Conservation (phyloP, 148 eudicot genomes). For the Mesembryanthemum crystallinum region DNA sequence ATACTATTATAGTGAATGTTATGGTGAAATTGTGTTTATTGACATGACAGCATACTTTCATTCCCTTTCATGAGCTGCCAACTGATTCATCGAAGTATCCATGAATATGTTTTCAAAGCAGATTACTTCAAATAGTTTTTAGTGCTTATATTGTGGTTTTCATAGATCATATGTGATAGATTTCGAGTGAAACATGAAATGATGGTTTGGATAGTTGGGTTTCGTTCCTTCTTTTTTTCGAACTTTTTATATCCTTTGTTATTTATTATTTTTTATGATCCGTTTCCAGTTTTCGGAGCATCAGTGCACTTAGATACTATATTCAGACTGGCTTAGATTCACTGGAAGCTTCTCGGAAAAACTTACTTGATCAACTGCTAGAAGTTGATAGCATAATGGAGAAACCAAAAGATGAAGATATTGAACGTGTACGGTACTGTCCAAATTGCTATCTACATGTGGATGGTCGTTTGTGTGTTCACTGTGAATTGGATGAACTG, state of each 20-base stretch:
- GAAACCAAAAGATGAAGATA: slow-evolving; percentile 76
- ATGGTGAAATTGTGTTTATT: neutral
- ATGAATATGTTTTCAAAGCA: neutral
- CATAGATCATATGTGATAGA: neutral
- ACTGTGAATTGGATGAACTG: slow-evolving; percentile 77
- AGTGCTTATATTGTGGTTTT: neutral
- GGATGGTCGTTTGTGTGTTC: slow-evolving; percentile 77
- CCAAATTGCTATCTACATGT: slow-evolving; percentile 59
- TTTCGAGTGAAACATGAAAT: neutral
- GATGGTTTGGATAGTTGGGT: neutral
- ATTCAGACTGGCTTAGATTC: slow-evolving; percentile 78
- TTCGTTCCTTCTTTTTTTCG: neutral
- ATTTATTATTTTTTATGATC: neutral
- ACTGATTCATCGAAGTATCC: neutral
- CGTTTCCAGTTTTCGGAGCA: slow-evolving; percentile 63
- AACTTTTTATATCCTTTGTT: too few relatives aligned
- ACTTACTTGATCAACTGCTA: slow-evolving; percentile 57
- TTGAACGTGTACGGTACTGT: slow-evolving; percentile 77
- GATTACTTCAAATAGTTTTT: neutral
- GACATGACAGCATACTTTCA: neutral
- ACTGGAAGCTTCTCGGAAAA: slow-evolving; percentile 63
- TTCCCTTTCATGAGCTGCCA: neutral
- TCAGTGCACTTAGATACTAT: slow-evolving; percentile 54
- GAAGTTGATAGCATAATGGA: slow-evolving; percentile 75
- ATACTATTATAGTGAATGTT: neutral